Conservation (phyloP, 2,329 filamentous ascomycete species). For the Clonostachys rhizophaga region DNA sequence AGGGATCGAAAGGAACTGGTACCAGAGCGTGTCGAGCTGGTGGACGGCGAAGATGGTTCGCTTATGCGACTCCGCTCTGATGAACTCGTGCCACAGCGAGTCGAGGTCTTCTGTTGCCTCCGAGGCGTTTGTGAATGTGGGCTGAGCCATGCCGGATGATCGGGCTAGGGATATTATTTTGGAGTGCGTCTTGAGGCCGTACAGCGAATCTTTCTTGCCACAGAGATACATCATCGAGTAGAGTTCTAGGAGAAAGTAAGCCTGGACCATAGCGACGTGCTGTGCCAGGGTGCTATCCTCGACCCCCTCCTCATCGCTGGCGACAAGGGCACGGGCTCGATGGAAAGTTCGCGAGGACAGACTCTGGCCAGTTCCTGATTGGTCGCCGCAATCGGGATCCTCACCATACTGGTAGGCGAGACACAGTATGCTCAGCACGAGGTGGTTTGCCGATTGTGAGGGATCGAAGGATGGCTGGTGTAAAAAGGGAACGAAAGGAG, state of each 20-base stretch:
- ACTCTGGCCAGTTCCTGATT: constrained; percentile 13
- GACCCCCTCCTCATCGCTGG: constrained; percentile 10
- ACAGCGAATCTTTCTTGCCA: constrained; percentile 19
- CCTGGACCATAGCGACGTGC: constrained; percentile 22
- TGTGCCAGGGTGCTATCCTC: constrained; percentile 4
- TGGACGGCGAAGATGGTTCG: constrained; percentile 34
- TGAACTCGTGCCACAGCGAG: constrained; percentile 29
- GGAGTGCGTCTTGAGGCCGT: constrained; percentile 29
- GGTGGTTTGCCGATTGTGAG: constrained; percentile 9
- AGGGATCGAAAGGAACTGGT: constrained; percentile 31
- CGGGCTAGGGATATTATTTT: constrained; percentile 31
- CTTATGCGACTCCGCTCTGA: constrained; percentile 29
- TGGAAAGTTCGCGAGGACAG: constrained; percentile 25
- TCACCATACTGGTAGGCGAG: constrained; percentile 30
- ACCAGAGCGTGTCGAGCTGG: constrained; percentile 36
- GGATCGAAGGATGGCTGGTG: constrained; percentile 26
- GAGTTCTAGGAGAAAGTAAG: constrained; percentile 30
- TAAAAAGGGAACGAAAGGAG: constrained; percentile 29
- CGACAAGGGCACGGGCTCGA: constrained; percentile 16
- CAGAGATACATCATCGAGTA: constrained; percentile 37
- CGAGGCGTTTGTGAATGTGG: constrained; percentile 10
- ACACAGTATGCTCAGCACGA: constrained; percentile 27
- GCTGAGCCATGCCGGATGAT: constrained; percentile 25
- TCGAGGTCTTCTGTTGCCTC: constrained; percentile 21
- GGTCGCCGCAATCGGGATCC: constrained; percentile 21